Base-by-base conservation (phyloP, 805 yeast genomes). In the Starmera pachycereana region DNA sequence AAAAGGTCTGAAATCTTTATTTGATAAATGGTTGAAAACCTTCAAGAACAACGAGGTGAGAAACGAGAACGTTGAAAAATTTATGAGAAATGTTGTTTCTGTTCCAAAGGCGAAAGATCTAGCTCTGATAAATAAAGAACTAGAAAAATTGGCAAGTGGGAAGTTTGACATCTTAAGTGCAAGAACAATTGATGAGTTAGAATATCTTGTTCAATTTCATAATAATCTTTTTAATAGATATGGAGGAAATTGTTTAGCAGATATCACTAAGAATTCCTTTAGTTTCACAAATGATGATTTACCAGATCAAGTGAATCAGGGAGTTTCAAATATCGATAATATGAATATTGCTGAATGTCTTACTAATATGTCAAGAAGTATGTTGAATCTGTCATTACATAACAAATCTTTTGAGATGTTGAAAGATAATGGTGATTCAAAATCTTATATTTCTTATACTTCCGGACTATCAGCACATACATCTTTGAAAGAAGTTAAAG, bases 161-260 rank as follows among this genome's bases (percentile, higher is more conserved):
- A 70, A 76, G 47, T 68, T 76, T 43, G 90, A 82, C 57, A 62
- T 79, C 8, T 57, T 83, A 41, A 76, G 86, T 56, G 86, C 86
- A 3, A 65, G 87, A 52, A 76, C 83, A 3, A 69, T 81, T 25
- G 81, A 77, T 47, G 89, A 83, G 53, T 71, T 80, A 36, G 82
- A 78, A 50, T 69, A 59, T 44, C 57, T 77, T 36, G 63, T 76
- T 5, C 52, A 75, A 10, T 65, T 66, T 49, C 76, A 73, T 49
- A 62, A 65, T 44, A 56, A 59, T n/a, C 44, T 65, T 7, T 32
- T 62, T 30, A 42, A 42, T n/a, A 55, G 56, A 37, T 49, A 55
- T 34, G 49, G 47, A 14, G 41, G 43, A 8, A 37, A 43, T 16
- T 38, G 36, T 4, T 45, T 42, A 0, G 18, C 32, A 16, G 12